phyloP scores from a whole-genome alignment of 2,329 filamentous ascomycete species.

The Spiromastix sp. region DNA sequence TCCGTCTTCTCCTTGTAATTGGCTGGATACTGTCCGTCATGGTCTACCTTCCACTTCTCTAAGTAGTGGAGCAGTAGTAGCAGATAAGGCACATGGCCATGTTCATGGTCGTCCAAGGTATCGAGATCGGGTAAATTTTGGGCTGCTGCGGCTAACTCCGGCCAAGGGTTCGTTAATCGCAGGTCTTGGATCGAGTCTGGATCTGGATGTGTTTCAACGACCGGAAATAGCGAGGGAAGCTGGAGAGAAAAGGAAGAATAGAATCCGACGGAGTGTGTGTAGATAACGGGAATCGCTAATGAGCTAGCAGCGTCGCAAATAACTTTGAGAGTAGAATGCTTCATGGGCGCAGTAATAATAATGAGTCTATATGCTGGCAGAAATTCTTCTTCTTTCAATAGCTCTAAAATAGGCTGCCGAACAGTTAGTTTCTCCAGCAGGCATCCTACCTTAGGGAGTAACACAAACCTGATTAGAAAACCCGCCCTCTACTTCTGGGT shows the following conservation, averaged over 20 bases:
- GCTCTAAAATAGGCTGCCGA: constrained; percentile 25
- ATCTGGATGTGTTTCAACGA: constrained; percentile 93
- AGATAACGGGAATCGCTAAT: constrained; percentile 62
- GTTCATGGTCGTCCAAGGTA: constrained; percentile 62
- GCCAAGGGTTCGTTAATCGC: constrained; percentile 75
- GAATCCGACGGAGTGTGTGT: constrained; percentile 83
- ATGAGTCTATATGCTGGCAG: constrained; percentile 47
- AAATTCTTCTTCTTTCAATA: constrained; percentile 28
- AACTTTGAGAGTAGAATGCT: constrained; percentile 38
- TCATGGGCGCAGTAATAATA: constrained; percentile 50
- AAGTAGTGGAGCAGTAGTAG: constrained; percentile 74
- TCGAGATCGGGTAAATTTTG: constrained; percentile 57
- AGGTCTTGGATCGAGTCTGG: constrained; percentile 76
- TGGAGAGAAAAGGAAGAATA: constrained; percentile 79
- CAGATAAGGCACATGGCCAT: constrained; percentile 85
- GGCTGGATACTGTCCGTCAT: constrained; percentile 58
- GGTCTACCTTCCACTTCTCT: constrained; percentile 62
- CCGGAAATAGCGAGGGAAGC: constrained; percentile 70
- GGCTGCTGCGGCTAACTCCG: constrained; percentile 61
- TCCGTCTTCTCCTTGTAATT: constrained; percentile 78
- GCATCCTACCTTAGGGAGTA: background rate
- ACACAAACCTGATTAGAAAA: constrained; percentile 48
- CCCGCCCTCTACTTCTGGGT: constrained; percentile 78
- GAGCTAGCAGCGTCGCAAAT: constrained; percentile 42
- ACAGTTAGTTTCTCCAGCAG: constrained; percentile 6